Evolutionary conservation across 1,139 yeast genomes (phyloP), one percentile per base, ranked within the genome.

Genomic region (Hansenula anomala): DNA sequence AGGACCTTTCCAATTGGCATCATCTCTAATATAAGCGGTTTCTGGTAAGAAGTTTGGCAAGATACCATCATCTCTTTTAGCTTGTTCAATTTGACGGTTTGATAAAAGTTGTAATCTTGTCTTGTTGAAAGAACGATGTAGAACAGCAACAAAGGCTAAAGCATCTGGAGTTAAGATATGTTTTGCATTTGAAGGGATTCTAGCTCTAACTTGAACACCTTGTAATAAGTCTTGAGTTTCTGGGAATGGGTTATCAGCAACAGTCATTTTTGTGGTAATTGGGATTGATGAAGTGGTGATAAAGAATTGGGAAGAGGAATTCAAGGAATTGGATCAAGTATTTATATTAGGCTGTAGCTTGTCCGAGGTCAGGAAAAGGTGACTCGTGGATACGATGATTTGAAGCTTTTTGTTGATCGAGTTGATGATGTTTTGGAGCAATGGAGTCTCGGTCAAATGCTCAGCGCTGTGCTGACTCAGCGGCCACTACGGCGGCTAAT

Each of bases 1-100:
- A 25, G 84, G 80, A 47, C 92, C 90, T 47, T 73, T 76, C 94
- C 94, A 84, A 30, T 78, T 72, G 33, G 84, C 75, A 55, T 83
- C 85, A 32, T 79, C 70, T 66, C 92, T 75, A 54, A 84, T 80
- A 52, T 64, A 56, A 46, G 66, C 71, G 30, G 90, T 83, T 59
- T 81, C 90, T 30, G 67, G 60, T 79, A 84, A 48, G 75, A 78
- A 62, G 46, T 30, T 80, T 71, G 45, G 64, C 66, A n/a, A n/a
- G n/a, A n/a, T 75, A 36, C 90, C 89, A 13, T 67, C 56, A 54
- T 84, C 89, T 49, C 86, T 66, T 48, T 64, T 61, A 38, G 63
- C 61, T 61, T 84, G 92, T 37, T 77, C 74, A 17, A 56, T 58
- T 54, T 73, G 73, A 68, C 94, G 76, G 63, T 77, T 77, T 35